Evolutionary conservation across 176 grass and related monocot genomes (phyloP).

Genomic region (Pontederia paniculata): DNA sequence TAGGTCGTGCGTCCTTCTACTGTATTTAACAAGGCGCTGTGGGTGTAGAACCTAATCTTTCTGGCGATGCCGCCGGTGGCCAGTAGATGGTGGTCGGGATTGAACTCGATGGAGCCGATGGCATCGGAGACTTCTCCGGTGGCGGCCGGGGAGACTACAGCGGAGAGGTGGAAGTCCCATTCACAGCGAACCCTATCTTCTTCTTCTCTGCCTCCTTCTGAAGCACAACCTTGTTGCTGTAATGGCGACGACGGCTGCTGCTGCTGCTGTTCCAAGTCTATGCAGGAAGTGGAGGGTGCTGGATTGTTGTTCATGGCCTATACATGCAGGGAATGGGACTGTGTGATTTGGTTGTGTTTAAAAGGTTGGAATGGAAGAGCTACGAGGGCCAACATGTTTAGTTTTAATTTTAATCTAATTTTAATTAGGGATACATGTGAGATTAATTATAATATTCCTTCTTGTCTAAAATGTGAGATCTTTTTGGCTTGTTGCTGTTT

Average conservation of each 20-base stretch:
- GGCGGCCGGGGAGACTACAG: conserved; percentile 38
- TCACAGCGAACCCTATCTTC: conserved; percentile 21
- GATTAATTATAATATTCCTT: too few species aligned
- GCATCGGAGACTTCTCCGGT: conserved; percentile 32
- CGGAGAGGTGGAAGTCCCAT: conserved; percentile 66
- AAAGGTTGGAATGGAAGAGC: too few species aligned
- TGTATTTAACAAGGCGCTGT: conserved; percentile 2
- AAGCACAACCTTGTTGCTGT: neutral
- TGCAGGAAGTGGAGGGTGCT: too few species aligned
- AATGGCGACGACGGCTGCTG: neutral
- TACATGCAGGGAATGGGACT: too few species aligned
- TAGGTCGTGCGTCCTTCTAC: neutral
- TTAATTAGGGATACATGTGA: too few species aligned
- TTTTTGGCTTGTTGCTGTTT: too few species aligned
- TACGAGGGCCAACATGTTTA: too few species aligned
- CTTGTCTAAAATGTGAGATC: too few species aligned
- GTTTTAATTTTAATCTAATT: too few species aligned
- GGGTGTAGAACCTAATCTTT: conserved; percentile 56
- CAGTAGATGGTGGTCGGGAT: conserved; percentile 48
- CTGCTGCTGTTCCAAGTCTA: too few species aligned
- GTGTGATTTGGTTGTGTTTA: too few species aligned
- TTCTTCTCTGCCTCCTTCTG: neutral
- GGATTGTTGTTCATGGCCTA: too few species aligned
- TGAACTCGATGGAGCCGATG: conserved; percentile 63
- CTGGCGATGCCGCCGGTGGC: conserved; percentile 85